phyloP scores from a whole-genome alignment of 2,329 filamentous ascomycete species.

The Calycina herbarum region DNA sequence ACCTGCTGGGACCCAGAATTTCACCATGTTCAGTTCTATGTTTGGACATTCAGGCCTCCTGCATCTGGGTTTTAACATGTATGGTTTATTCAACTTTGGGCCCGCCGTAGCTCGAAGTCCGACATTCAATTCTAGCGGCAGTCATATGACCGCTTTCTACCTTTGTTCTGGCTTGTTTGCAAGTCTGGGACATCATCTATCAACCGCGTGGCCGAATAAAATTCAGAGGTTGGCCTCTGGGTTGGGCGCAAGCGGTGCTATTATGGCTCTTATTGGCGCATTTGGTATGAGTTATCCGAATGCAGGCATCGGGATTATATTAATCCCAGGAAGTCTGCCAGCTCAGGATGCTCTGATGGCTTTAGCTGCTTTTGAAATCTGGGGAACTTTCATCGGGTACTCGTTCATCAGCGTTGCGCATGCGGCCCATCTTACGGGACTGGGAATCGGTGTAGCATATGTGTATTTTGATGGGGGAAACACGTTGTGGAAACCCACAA shows the following conservation, averaged over 20 bases:
- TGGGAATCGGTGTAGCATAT: neutral
- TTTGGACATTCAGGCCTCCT: neutral
- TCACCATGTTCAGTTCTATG: neutral
- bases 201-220: neutral
- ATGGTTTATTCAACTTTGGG: neutral
- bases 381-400: neutral
- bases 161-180: neutral
- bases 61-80: neutral
- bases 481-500: neutral
- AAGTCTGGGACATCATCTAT: neutral
- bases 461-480: neutral
- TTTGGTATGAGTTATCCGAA: neutral
- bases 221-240: neutral
- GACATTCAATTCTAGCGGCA: neutral
- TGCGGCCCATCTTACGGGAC: neutral
- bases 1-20: neutral
- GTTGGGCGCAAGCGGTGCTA: neutral
- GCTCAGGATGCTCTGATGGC: neutral
- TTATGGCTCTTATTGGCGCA: neutral
- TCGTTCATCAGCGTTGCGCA: neutral
- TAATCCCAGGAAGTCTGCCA: neutral
- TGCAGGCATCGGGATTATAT: neutral
- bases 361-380: neutral
- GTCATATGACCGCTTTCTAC: neutral
- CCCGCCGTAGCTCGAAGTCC: neutral